phyloP scores from a whole-genome alignment of 495 filamentous ascomycete species.

The Aspergillus homomorphus region DNA sequence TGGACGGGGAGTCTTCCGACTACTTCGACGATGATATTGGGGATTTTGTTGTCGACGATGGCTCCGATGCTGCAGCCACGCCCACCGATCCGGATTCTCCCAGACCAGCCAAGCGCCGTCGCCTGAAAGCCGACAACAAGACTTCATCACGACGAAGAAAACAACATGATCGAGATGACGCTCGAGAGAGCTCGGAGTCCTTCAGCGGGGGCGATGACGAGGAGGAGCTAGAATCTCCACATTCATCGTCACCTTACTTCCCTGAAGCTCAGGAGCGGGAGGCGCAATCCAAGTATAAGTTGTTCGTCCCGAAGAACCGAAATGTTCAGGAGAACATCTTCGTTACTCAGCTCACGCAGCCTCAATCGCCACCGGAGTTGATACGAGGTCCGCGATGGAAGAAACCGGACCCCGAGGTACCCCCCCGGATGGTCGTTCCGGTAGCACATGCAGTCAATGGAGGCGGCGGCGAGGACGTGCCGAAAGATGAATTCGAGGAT shows the following conservation, averaged over 20 bases:
- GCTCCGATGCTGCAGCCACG: conserved; percentile 13
- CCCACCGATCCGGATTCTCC: conserved; percentile 15
- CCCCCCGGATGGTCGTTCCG: neutral
- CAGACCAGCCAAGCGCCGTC: conserved; percentile 37
- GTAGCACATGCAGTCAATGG: neutral
- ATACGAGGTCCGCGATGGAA: conserved; percentile 54
- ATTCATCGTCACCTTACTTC: conserved; percentile 13
- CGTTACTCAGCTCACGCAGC: conserved; percentile 51
- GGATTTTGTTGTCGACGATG: conserved; percentile 31
- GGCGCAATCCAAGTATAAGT: conserved; percentile 38
- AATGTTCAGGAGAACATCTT: conserved; percentile 49
- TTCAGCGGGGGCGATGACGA: conserved; percentile 26
- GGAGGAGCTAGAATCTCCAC: conserved; percentile 17
- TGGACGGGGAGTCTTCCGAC: conserved; percentile 20
- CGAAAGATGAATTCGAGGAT: conserved; percentile 10
- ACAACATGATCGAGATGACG: conserved; percentile 15
- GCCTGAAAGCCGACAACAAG: conserved; percentile 21
- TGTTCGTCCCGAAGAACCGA: conserved; percentile 43
- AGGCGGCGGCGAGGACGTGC: neutral
- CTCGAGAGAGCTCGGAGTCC: conserved; percentile 22
- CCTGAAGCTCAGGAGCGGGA: conserved; percentile 22
- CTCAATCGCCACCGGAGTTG: conserved; percentile 48
- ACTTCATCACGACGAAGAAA: conserved; percentile 5
- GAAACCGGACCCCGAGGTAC: conserved; percentile 34
- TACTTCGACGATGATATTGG: conserved; percentile 21